These are phyloP conservation scores for Agaricus subrufescens DNA, from an alignment of 768 basidiomycete species.

Conservation along the genomic window DNA sequence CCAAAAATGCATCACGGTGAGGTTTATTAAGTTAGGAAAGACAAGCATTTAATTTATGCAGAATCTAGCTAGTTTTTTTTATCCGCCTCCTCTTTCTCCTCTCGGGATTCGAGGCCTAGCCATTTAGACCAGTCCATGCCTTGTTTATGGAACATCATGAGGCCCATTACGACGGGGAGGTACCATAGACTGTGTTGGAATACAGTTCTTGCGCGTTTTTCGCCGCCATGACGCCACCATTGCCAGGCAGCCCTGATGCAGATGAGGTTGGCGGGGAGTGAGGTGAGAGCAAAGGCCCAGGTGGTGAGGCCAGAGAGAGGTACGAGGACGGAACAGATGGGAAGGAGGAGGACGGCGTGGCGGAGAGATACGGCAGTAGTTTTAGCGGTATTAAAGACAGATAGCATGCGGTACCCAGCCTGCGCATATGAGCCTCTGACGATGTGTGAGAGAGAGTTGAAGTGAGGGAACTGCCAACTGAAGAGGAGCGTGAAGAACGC, in stretches of 20 bases:
- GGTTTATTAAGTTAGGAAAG: background rate
- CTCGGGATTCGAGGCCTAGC: conserved; percentile 37
- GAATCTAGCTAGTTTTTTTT: background rate
- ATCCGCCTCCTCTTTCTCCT: conserved; percentile 16
- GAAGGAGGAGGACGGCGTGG: conserved; percentile 71
- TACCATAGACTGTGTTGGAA: conserved; percentile 89
- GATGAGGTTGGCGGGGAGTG: conserved; percentile 69
- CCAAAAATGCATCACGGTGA: conserved; percentile 1
- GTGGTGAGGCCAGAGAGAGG: conserved; percentile 94
- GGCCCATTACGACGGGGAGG: conserved; percentile 78
- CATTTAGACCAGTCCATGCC: conserved; percentile 74
- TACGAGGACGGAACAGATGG: conserved; percentile 73
- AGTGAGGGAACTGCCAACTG: conserved; percentile 99
- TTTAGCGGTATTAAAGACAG: conserved; percentile 67
- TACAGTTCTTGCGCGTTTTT: conserved; percentile 71
- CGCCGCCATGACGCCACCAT: conserved; percentile 70
- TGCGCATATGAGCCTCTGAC: conserved; percentile 87
- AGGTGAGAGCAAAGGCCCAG: conserved; percentile 80
- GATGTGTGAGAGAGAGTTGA: conserved; percentile 88
- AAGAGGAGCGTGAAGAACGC: conserved; percentile 82
- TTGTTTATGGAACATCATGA: conserved; percentile 96
- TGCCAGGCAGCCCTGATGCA: conserved; percentile 63
- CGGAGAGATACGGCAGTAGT: conserved; percentile 86
- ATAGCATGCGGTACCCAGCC: conserved; percentile 92
- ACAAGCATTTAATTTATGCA: too few species aligned